Evolutionary conservation across 1,139 yeast genomes (phyloP).

Genomic region (Hyphopichia fennica): DNA sequence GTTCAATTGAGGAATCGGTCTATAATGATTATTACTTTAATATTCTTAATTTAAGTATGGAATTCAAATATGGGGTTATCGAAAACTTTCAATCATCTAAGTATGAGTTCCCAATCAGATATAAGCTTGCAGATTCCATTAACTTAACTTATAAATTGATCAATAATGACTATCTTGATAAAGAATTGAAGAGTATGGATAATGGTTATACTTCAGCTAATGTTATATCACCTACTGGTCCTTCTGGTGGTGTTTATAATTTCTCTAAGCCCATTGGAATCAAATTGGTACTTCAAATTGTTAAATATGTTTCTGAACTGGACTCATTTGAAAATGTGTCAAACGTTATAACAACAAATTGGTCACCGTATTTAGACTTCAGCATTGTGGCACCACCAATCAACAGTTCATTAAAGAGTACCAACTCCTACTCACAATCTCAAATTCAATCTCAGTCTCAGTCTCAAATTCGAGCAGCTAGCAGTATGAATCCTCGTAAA

Average conservation of each 20-base stretch:
- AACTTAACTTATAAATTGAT: constrained; percentile 47
- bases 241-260: constrained; percentile 12
- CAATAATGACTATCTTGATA: constrained; percentile 27
- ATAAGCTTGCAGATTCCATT: constrained; percentile 31
- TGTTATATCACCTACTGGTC: background rate
- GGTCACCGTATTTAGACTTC: constrained; percentile 66
- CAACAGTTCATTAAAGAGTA: constrained; percentile 35
- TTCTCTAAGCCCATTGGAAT: constrained; percentile 36
- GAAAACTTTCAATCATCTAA: constrained; percentile 25
- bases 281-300: constrained; percentile 29
- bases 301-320: constrained; percentile 10
- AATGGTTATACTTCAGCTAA: constrained; percentile 11
- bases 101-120: constrained; percentile 29
- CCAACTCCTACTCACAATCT: constrained; percentile 16
- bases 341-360: constrained; percentile 48
- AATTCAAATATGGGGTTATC: constrained; percentile 35
- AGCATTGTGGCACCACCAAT: constrained; percentile 49
- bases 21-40: constrained; percentile 30
- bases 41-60: constrained; percentile 44
- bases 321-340: constrained; percentile 18
- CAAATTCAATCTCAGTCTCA: constrained; percentile 22
- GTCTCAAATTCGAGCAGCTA: constrained; percentile 7
- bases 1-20: constrained; percentile 4
- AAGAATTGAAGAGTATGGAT: constrained; percentile 19
- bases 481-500: constrained; percentile 13